These are phyloP conservation scores for Citrus hindsii DNA, from an alignment of 345 rosid species.

Conservation along the genomic window DNA sequence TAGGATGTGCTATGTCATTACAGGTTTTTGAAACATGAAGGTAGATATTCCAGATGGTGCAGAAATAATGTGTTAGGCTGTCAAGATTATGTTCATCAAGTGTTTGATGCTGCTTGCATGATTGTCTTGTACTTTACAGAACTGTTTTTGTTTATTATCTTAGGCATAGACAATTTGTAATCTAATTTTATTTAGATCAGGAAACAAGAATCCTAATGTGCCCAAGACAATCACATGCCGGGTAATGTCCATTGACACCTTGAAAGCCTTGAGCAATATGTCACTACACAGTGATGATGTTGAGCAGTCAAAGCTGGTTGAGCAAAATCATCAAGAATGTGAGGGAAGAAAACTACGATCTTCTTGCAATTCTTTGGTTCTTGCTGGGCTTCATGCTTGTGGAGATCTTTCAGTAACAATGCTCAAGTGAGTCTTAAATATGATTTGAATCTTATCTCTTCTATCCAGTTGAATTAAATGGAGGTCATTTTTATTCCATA, in stretches of 20 bases:
- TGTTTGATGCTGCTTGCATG: slow-evolving; percentile 9
- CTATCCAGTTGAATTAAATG: background rate
- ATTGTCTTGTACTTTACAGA: background rate
- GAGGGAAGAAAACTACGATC: slow-evolving; percentile 22
- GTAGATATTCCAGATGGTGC: background rate
- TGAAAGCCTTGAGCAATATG: slow-evolving; percentile 50
- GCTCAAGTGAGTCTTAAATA: slow-evolving; percentile 58
- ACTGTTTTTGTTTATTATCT: slow-evolving; percentile 8
- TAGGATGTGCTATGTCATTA: background rate
- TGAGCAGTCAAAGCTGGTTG: slow-evolving; percentile 23
- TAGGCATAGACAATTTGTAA: slow-evolving; percentile 24
- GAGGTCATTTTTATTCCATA: background rate
- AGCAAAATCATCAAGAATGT: slow-evolving; percentile 14
- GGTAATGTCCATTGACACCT: slow-evolving; percentile 57
- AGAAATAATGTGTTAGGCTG: background rate
- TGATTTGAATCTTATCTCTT: background rate
- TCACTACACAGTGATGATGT: slow-evolving; percentile 27
- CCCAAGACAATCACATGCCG: slow-evolving; percentile 74
- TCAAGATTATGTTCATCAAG: background rate
- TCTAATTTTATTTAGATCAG: slow-evolving; percentile 56
- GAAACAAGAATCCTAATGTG: slow-evolving; percentile 40
- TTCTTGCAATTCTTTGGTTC: slow-evolving; percentile 47
- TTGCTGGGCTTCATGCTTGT: slow-evolving; percentile 97
- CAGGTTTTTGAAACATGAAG: background rate
- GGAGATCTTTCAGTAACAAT: slow-evolving; percentile 94